Conservation (phyloP, 1,284 basidiomycete genomes). For the Boletus semigastroideus region DNA sequence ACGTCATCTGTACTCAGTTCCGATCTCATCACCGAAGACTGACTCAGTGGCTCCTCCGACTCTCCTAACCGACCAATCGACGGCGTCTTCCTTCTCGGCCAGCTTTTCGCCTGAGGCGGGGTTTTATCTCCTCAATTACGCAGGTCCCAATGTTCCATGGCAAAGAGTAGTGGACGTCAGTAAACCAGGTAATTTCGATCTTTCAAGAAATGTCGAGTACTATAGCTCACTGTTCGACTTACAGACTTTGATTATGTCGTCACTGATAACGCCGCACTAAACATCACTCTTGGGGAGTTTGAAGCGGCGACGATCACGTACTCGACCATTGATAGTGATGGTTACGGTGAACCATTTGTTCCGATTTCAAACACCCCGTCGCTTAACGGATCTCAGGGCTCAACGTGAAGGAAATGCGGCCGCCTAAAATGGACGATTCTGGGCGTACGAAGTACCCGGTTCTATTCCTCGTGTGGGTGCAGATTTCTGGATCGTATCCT, state of each 20-base stretch:
- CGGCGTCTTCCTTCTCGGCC: constrained; percentile 63
- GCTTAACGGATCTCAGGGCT: constrained; percentile 52
- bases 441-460: constrained; percentile 94
- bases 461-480: constrained; percentile 72
- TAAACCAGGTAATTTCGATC: constrained; percentile 50
- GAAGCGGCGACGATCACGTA: constrained; percentile 71
- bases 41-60: constrained; percentile 41
- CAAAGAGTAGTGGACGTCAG: constrained; percentile 73
- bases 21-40: constrained; percentile 49
- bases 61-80: constrained; percentile 65
- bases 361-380: constrained; percentile 13
- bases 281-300: constrained; percentile 68
- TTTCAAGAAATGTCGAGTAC: not conserved
- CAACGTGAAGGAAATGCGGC: constrained; percentile 88
- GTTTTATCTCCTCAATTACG: constrained; percentile 81
- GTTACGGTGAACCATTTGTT: constrained; percentile 59
- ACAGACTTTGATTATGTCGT: constrained; percentile 64
- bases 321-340: constrained; percentile 75
- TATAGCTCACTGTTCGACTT: constrained; percentile 8
- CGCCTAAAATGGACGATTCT: constrained; percentile 88
- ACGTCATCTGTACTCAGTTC: constrained; percentile 80
- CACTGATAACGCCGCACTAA: constrained; percentile 73
- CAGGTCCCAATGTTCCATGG: constrained; percentile 85
- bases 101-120: constrained; percentile 82
- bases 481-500: not conserved